These are phyloP conservation scores for Millerago galiae DNA, from an alignment of 805 yeast species.

Conservation along the genomic window DNA sequence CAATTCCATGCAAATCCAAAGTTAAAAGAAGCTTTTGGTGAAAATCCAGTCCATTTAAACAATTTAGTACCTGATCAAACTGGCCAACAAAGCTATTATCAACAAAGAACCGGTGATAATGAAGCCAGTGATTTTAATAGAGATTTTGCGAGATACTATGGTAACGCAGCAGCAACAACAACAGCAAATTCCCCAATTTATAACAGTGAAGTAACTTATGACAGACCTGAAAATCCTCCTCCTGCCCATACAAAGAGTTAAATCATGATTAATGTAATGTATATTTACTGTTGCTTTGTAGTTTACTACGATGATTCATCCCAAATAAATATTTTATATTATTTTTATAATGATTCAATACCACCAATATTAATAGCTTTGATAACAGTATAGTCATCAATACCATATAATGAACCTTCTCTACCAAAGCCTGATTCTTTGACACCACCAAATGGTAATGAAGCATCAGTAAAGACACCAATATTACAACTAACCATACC, in stretches of 20 bases:
- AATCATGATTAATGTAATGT: too few relatives aligned
- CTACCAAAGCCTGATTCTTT: slow-evolving; percentile 66
- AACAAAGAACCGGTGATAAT: slow-evolving; percentile 10
- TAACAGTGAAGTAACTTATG: not conserved
- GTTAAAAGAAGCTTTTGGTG: slow-evolving; percentile 19
- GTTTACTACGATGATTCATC: not conserved
- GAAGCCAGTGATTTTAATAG: slow-evolving; percentile 17
- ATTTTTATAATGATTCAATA: slow-evolving; percentile 4
- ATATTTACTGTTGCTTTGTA: not conserved
- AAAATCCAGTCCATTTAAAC: slow-evolving; percentile 10
- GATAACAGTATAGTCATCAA: slow-evolving; percentile 52
- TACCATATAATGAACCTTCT: slow-evolving; percentile 58
- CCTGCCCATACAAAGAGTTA: slow-evolving; percentile 7
- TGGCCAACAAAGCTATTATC: slow-evolving; percentile 8
- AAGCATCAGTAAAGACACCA: slow-evolving; percentile 48
- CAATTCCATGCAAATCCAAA: slow-evolving; percentile 29
- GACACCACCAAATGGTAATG: slow-evolving; percentile 59
- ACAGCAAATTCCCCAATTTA: not conserved
- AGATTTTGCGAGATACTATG: slow-evolving; percentile 22
- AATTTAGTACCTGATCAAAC: slow-evolving; percentile 21
- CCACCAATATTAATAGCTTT: slow-evolving; percentile 48
- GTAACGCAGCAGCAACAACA: slow-evolving; percentile 2
- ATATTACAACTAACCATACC: slow-evolving; percentile 64
- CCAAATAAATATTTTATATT: not conserved
- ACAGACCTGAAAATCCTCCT: slow-evolving; percentile 8